Percentiles rank a stretch among this genome's conserved stretches.
Evolutionary conservation across 108 stramenopile species (phyloP).

Genomic region (Skeletonema tropicum): DNA sequence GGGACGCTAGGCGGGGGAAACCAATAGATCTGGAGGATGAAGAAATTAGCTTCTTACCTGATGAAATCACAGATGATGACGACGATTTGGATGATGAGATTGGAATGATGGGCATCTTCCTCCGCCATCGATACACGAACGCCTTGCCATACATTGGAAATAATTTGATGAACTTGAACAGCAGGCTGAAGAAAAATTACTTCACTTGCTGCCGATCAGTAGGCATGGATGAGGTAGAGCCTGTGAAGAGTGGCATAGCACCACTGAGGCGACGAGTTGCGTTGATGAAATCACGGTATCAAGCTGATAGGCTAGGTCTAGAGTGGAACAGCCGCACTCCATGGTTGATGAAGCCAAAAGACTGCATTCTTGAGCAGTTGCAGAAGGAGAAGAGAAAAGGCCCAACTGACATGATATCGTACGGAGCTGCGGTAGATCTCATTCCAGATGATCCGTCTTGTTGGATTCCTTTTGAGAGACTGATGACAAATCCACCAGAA

Average conservation of each 20-base stretch:
- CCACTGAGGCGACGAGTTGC: conserved; percentile 60
- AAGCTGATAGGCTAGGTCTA: conserved; percentile 72
- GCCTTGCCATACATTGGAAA: conserved; percentile 60
- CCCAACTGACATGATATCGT: conserved; percentile 9
- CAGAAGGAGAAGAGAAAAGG: conserved; percentile 6
- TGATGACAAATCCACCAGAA: conserved; percentile 45
- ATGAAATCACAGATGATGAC: conserved; percentile 53
- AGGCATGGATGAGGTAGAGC: conserved; percentile 42
- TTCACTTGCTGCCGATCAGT: conserved; percentile 51
- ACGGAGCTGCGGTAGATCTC: conserved; percentile 58
- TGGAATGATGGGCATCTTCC: conserved; percentile 29
- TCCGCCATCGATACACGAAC: conserved; percentile 13
- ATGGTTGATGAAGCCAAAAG: conserved; percentile 57
- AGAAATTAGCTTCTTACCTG: conserved; percentile 54
- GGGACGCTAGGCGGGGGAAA: conserved; percentile 23
- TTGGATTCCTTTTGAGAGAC: conserved; percentile 74
- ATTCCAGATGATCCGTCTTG: conserved; percentile 75
- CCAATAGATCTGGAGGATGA: conserved; percentile 41
- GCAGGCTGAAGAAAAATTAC: conserved; percentile 57
- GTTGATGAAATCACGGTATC: conserved; percentile 66
- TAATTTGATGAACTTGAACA: conserved; percentile 61
- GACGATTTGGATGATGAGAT: conserved; percentile 19
- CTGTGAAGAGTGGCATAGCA: conserved; percentile 59
- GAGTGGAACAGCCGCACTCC: conserved; percentile 37
- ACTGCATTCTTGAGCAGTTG: conserved; percentile 4